Evolutionary conservation across 73 alveolate genomes (phyloP).

Genomic region (Durusdinium trenchii): DNA sequence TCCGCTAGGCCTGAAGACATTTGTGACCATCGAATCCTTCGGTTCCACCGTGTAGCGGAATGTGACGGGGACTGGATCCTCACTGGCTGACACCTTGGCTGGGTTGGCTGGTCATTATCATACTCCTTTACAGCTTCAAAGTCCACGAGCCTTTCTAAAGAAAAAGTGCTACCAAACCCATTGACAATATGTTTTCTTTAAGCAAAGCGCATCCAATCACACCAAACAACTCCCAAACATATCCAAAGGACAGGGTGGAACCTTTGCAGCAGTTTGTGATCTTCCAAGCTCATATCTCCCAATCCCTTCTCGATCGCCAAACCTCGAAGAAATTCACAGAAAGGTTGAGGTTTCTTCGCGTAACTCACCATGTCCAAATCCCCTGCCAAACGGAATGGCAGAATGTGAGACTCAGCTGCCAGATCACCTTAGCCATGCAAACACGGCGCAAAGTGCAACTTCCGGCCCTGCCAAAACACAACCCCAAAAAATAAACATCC

Average conservation of each 20-base stretch:
- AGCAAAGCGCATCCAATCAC: not conserved
- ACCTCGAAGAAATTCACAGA: not conserved
- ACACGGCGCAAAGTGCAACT: not conserved
- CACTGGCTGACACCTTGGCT: not conserved
- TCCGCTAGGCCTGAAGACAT: not conserved
- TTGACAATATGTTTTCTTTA: too few relatives aligned
- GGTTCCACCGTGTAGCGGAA: constrained; percentile 17
- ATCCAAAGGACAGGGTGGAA: not conserved
- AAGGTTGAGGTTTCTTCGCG: not conserved
- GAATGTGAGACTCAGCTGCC: not conserved
- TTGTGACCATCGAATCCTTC: not conserved
- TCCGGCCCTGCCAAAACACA: not conserved
- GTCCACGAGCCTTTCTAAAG: not conserved
- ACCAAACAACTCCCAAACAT: not conserved
- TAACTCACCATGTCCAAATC: not conserved
- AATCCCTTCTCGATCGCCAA: not conserved
- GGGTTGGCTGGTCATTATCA: not conserved
- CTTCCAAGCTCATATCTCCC: not conserved
- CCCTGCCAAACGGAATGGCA: not conserved
- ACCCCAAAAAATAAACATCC: not conserved
- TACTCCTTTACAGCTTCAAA: not conserved
- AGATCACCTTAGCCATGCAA: not conserved
- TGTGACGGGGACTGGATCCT: not conserved
- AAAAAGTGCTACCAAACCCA: not conserved
- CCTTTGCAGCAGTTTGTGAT: not conserved